Evolutionary conservation across 768 basidiomycete genomes (phyloP).

Genomic region (Hericium rajendrae): DNA sequence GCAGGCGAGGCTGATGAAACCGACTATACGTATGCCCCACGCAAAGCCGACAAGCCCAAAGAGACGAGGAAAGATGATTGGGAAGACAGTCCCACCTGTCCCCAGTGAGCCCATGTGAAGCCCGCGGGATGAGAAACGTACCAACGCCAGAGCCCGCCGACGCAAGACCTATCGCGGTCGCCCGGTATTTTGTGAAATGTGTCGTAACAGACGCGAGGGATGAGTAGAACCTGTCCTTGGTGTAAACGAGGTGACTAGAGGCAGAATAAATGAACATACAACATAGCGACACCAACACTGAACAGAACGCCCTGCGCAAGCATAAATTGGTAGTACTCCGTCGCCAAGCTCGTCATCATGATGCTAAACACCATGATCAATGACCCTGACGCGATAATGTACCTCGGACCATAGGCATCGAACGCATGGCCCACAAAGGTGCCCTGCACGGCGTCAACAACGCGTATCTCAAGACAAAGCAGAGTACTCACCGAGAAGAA

Average conservation of each 20-base stretch:
- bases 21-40: conserved; percentile 19
- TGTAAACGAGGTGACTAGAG: conserved; percentile 34
- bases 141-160: conserved; percentile 26
- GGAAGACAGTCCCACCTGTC: conserved; percentile 18
- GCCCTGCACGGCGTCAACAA: background rate
- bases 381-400: conserved; percentile 6
- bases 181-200: background rate
- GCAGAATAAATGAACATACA: conserved; percentile 35
- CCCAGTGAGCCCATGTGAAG: too few species aligned
- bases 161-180: conserved; percentile 1
- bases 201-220: conserved; percentile 17
- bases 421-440: background rate
- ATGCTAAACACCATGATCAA: conserved; percentile 12
- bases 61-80: conserved; percentile 21
- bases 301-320: conserved; percentile 35
- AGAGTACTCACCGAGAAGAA: background rate
- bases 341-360: conserved; percentile 12
- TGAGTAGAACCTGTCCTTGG: conserved; percentile 35
- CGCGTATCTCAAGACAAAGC: background rate
- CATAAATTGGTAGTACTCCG: conserved; percentile 25
- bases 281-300: conserved; percentile 33
- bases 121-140: background rate
- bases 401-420: background rate
- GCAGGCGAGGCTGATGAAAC: conserved; percentile 13
- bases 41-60: conserved; percentile 18